Base-by-base conservation (phyloP, 2,329 filamentous ascomycete species). In the Alternaria gaisen region DNA sequence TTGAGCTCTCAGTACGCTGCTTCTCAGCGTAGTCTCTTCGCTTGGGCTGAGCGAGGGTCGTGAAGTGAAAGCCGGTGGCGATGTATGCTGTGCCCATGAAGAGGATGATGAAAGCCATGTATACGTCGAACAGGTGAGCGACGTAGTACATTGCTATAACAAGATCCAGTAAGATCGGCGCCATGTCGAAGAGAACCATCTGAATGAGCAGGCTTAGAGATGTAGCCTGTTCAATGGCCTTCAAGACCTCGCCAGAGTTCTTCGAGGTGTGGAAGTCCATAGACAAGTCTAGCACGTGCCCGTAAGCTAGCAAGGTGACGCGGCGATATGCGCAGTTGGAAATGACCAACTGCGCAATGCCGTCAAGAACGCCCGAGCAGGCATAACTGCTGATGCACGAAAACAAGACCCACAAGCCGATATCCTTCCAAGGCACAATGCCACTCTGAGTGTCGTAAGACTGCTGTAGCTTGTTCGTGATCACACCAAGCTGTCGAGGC, bases 401-500 rank as follows among this genome's bases (percentile, higher is more conserved):
- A 34, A 70, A 78, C 7, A 78, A 41, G 80, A 81, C 43, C 79
- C 85, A 89, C 0, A 87, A 60, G 1, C 78, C 75, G 22, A 89
- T 82, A 36, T 85, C 81, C 56, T 79, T 76, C 84, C 84, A 87
- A 3, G 87, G 84, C 56, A 85, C 79, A 4, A 72, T 65, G 6
- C 56, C 64, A 36, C 40, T 77, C 77, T 66, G 73, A 81, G 43
- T 82, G 78, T 41, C 83, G 11, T 58, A 61, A 11, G 58, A 52
- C 5, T 58, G 18, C n/a, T 61, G 54, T 83, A 96, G 80, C 61
- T 86, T 86, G 70, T 95, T 88, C 65, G 92, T 89, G 65, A 97
- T 88, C 59, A 91, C 87, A 65, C 92, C 93, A 30, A 94, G 87
- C 73, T 95, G 91, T 20, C 91, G 86, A n/a, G 93, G 93, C 32